Evolutionary conservation across 345 rosid genomes (phyloP), one percentile per base, ranked within the genome.

Genomic region (Salix arbutifolia): DNA sequence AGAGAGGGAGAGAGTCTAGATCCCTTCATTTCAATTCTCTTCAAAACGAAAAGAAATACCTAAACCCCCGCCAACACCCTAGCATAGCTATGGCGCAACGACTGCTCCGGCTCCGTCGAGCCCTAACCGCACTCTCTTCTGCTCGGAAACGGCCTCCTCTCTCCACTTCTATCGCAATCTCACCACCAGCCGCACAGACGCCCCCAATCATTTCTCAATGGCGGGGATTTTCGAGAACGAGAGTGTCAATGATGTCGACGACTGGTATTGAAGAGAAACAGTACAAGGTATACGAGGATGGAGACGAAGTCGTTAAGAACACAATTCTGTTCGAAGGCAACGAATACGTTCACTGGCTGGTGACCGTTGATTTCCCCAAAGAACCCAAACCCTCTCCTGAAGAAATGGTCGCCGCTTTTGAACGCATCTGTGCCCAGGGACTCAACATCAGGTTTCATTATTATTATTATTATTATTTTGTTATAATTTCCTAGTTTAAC

Each of bases 281-380:
- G 72, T 79, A 77, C 60, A 87, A 84, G 69, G 66, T 89, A 12
- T 89, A 88, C 83, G 78, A 88, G 38, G 94, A 89, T 44, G 94
- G 90, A 6, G 95, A 92, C 71, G 90, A 92, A 73, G 89, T 96
- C 13, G 91, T 92, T 2, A 90, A 87, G 61, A 92, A 90, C 30
- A 92, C 91, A 17, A 79, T 93, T 3, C 85, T 93, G 14, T 92
- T 96, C 71, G 93, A 90, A 80, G 98, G 98, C 18, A 92, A 95
- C 73, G 99, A 94, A 79, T 91, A 83, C 66, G 90, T 93, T 58
- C 99, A 94, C 83, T 96, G 97, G 99, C 90, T 96, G n/a, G 90
- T 96, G 56, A 88, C 94, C 16, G 80, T 94, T 67, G 94, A 92
- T 65, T 96, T 96, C 65, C 89, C 97, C 21, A 91, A 86, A 72